These are phyloP conservation scores for Camelina laxa DNA, from an alignment of 345 rosid genomes.

Conservation along the genomic window DNA sequence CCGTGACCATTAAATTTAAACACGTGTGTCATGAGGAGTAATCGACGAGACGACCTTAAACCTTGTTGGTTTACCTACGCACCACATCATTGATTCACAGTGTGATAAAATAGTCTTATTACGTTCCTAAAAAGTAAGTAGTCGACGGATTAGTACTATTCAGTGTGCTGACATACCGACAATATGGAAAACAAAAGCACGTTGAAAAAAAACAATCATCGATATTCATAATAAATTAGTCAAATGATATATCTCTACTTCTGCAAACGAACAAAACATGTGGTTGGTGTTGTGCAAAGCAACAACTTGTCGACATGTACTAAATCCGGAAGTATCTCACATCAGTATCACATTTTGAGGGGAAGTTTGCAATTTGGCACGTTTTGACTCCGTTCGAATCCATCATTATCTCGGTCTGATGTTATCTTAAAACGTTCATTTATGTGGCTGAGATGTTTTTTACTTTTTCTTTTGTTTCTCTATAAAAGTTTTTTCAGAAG, in stretches of 20 bases:
- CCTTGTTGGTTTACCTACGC: conserved; percentile 5
- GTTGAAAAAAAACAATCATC: conserved; percentile 12
- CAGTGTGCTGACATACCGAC: conserved; percentile 25
- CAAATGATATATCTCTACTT: conserved; percentile 14
- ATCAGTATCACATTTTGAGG: background rate
- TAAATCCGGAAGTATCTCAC: conserved; percentile 1
- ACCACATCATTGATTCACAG: conserved; percentile 1
- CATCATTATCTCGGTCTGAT: background rate
- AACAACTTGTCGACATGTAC: background rate
- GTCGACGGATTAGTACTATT: background rate
- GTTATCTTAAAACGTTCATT: background rate
- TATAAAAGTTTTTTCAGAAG: too few relatives aligned
- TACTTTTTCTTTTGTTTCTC: too few relatives aligned
- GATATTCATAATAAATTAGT: conserved; percentile 2
- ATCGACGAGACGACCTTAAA: conserved; percentile 12
- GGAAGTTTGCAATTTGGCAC: conserved; percentile 19
- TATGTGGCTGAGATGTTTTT: background rate
- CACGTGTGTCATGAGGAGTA: conserved; percentile 18
- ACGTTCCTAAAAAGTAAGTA: background rate
- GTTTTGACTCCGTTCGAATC: background rate
- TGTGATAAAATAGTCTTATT: background rate
- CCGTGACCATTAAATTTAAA: background rate
- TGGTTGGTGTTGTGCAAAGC: conserved; percentile 19
- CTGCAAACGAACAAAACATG: conserved; percentile 19
- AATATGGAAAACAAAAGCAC: conserved; percentile 24